Evolutionary conservation across 306 rosid genomes (phyloP).

Genomic region (Ziziphus jujuba): DNA sequence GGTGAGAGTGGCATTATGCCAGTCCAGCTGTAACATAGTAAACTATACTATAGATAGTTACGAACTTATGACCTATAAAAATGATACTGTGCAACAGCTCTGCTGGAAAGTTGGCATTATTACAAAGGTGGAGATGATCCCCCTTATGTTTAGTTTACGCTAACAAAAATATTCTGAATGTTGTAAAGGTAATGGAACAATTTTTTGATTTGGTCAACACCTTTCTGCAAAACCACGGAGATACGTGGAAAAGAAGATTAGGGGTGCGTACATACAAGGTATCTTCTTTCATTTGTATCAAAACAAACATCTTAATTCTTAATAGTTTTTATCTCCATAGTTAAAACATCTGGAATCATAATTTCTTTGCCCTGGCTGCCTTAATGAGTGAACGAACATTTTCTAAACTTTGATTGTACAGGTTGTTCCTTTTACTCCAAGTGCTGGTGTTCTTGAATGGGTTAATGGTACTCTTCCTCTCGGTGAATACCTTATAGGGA

Average conservation of each 20-base stretch:
- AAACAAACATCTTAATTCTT: background rate
- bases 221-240: constrained; percentile 76
- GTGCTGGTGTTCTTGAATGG: constrained; percentile 99
- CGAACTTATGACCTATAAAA: too few species aligned
- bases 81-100: too few species aligned
- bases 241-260: constrained; percentile 82
- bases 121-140: too few species aligned
- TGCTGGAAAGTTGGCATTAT: too few species aligned
- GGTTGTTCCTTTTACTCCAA: constrained; percentile 98
- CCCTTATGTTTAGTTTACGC: constrained; percentile 4
- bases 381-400: background rate
- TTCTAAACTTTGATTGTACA: constrained; percentile 24
- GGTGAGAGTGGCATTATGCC: too few species aligned
- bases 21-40: too few species aligned
- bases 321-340: background rate
- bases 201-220: constrained; percentile 93
- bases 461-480: constrained; percentile 91
- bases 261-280: constrained; percentile 94
- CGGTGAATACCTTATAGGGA: constrained; percentile 89
- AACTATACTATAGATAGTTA: too few species aligned
- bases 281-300: constrained; percentile 28
- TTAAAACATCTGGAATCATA: too few species aligned
- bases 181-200: constrained; percentile 85
- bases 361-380: background rate
- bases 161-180: constrained; percentile 24